Base-by-base conservation (phyloP, 164 flowering plant species). In the Piper betle region DNA sequence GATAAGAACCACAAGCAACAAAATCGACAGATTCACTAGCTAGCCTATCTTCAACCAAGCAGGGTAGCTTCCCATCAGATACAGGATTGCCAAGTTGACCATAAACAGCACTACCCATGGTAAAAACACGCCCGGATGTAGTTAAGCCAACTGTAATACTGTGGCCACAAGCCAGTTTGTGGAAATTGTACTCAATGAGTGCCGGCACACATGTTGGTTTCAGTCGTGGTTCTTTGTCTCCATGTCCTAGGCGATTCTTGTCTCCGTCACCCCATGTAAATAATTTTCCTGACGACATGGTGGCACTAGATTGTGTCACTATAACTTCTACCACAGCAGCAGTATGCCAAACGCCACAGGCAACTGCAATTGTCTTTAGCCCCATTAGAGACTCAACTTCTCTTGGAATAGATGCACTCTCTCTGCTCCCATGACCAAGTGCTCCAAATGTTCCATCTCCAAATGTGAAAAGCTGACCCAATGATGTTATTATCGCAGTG, bases 1-100 rank as follows among this genome's bases (percentile, higher is more conserved):
- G 93, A 68, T 86, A 84, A 20, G 93, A 82, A 70, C 93, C 93
- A 72, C 86, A 84, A 4, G 89, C 75, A 68, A 86, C 78, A 63
- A 84, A 86, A 68, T 85, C 78, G 59, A 75, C 71, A 43, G 58
- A 58, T 64, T 75, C 78, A 50, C 64, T 50, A 53, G 52, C 60
- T 50, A 75, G 68, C 54, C 56, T 72, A 65, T 70, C 76, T 67
- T 72, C 72, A 8, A 72, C 76, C 48, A 70, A 62, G 63, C 76
- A 72, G 53, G 79, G 79, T 56, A 68, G 17, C 65, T 75, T 75
- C 16, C 79, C 79, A 72, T 72, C 79, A 56, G 76, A 64, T 11
- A 42, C 58, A 6, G 76, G 79, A 60, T 68, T 75, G 37, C 79
- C 79, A 48, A 75, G 79, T 66, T 75, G 79, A 60, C 79, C 76